Evolutionary conservation across 75 land plant genomes (phyloP).

Genomic region (Sequoia sempervirens): DNA sequence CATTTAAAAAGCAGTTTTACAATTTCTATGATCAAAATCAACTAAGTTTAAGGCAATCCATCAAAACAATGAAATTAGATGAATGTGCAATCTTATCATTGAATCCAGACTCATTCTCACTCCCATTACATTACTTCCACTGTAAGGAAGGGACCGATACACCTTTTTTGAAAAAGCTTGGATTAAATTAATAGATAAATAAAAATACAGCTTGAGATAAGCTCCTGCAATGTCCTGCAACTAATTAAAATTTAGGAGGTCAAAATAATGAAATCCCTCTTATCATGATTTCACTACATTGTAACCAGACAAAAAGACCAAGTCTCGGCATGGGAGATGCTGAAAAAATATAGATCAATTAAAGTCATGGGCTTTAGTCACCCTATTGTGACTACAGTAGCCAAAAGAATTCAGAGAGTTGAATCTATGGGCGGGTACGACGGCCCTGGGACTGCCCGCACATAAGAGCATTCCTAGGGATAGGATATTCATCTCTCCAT

Average conservation of each 20-base stretch:
- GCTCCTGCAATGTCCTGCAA: neutral
- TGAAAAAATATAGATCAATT: neutral
- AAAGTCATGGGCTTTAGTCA: neutral
- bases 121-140: neutral
- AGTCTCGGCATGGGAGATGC: neutral
- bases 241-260: neutral
- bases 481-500: constrained; percentile 53
- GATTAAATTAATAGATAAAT: neutral
- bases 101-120: neutral
- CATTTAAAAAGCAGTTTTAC: too few relatives aligned
- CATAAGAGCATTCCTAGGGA: constrained; percentile 68
- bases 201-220: neutral
- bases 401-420: neutral
- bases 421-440: constrained; percentile 33
- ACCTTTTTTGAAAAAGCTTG: neutral
- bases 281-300: neutral
- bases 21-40: too few relatives aligned
- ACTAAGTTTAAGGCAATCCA: too few relatives aligned
- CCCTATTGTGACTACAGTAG: neutral
- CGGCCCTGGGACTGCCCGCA: constrained; percentile 63
- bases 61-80: too few relatives aligned
- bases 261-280: neutral
- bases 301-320: neutral
- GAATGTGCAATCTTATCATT: neutral
- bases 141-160: neutral